Conservation (phyloP, 306 rosid genomes). For the Glycine latifolia region DNA sequence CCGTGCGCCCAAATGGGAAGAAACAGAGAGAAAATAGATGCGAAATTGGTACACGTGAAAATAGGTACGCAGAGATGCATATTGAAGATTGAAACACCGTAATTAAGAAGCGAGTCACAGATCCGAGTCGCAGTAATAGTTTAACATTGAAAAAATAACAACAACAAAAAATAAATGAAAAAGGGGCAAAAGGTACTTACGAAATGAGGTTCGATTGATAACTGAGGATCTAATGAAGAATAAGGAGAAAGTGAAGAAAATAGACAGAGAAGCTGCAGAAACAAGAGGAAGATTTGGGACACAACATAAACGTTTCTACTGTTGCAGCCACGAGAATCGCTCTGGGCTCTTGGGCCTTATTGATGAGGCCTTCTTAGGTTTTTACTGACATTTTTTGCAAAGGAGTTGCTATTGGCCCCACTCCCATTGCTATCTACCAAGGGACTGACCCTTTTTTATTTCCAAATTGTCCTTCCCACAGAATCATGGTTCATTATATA, state of each 20-base stretch:
- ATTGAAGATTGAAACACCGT: conserved; percentile 11
- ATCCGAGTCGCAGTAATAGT: conserved; percentile 37
- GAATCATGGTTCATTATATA: too few species aligned
- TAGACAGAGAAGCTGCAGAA: not conserved
- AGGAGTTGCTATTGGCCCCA: too few species aligned
- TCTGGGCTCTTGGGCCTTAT: conserved; percentile 39
- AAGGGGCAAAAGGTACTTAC: conserved; percentile 42
- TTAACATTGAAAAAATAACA: not conserved
- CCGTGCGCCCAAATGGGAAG: not conserved
- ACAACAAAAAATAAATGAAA: not conserved
- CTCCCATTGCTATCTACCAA: too few species aligned
- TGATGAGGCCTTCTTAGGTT: too few species aligned
- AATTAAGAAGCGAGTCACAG: conserved; percentile 3
- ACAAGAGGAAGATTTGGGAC: too few species aligned
- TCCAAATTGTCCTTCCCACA: too few species aligned
- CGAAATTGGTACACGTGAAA: not conserved
- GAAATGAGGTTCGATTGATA: conserved; percentile 24
- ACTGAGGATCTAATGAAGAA: conserved; percentile 23
- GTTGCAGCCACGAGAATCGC: conserved; percentile 36
- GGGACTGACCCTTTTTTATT: too few species aligned
- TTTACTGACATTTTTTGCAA: too few species aligned
- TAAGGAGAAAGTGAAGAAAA: not conserved
- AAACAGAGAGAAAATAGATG: not conserved
- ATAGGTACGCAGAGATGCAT: not conserved
- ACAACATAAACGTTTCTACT: conserved; percentile 19